Percentiles rank a stretch among this genome's conserved stretches.
These are phyloP conservation scores for Nelumbo lutea DNA, from an alignment of 164 flowering plant species.

Conservation along the genomic window DNA sequence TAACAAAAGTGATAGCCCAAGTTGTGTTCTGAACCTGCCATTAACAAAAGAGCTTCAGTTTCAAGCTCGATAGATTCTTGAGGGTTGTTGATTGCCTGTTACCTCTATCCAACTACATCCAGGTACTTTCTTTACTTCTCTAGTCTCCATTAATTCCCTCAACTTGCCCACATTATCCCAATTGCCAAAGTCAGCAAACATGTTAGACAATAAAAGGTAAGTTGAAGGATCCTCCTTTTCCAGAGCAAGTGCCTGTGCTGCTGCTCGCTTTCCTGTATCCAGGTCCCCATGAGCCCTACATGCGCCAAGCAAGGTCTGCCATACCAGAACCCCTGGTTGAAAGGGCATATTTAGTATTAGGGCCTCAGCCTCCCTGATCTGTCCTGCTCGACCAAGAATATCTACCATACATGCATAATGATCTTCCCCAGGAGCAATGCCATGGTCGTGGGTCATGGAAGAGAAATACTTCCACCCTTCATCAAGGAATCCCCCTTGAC, in stretches of 20 bases:
- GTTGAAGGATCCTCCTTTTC: constrained; percentile 55
- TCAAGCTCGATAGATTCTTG: no score
- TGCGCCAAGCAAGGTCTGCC: constrained; percentile 76
- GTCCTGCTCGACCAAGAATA: constrained; percentile 63
- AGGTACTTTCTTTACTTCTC: constrained; percentile 55
- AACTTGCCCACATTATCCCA: constrained; percentile 50
- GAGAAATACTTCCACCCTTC: constrained; percentile 58
- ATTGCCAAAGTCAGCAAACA: constrained; percentile 46
- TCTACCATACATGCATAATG: constrained; percentile 77
- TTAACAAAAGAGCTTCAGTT: no score
- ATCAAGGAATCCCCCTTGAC: constrained; percentile 58
- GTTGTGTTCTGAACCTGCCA: no score
- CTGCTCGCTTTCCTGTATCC: constrained; percentile 58
- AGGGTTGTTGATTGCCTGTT: background rate
- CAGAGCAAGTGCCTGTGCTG: constrained; percentile 40
- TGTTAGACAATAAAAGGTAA: constrained; percentile 60
- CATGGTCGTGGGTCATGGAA: constrained; percentile 42
- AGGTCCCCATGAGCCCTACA: constrained; percentile 57
- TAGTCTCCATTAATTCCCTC: constrained; percentile 47
- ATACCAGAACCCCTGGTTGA: constrained; percentile 49
- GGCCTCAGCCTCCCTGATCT: constrained; percentile 54
- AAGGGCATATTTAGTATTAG: constrained; percentile 55
- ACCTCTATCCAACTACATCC: constrained; percentile 64
- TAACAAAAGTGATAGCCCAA: no score
- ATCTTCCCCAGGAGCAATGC: constrained; percentile 64